Conservation (phyloP, 176 grass and related monocot species). For the Carex cristatella region DNA sequence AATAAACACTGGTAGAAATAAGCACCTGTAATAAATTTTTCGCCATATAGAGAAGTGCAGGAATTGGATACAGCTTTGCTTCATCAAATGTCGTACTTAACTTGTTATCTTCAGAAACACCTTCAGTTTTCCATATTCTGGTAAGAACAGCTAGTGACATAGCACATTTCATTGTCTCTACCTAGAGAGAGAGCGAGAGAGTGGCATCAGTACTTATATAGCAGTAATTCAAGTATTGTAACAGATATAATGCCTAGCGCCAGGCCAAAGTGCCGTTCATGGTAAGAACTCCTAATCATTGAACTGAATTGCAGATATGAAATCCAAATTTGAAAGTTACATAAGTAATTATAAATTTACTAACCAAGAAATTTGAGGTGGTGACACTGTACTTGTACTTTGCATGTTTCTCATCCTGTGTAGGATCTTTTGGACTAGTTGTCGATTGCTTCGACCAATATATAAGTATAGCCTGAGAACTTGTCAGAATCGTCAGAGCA, state of each 20-base stretch:
- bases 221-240: not conserved
- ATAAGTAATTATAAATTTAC: conserved; percentile 19
- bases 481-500: conserved; percentile 84
- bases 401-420: conserved; percentile 49
- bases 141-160: conserved; percentile 58
- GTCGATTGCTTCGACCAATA: conserved; percentile 45
- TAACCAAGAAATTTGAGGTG: conserved; percentile 92
- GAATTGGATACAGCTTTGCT: conserved; percentile 82
- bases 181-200: conserved; percentile 43
- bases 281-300: not conserved
- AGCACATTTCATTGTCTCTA: conserved; percentile 75
- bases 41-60: conserved; percentile 69
- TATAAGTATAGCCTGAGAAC: conserved; percentile 95
- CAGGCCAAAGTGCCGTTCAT: not conserved
- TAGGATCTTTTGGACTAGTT: not conserved
- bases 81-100: conserved; percentile 76
- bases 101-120: conserved; percentile 82
- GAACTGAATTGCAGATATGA: not conserved
- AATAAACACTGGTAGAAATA: conserved; percentile 1
- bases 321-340: not conserved
- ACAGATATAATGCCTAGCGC: not conserved
- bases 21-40: conserved; percentile 91
- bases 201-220: not conserved
- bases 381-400: conserved; percentile 96
- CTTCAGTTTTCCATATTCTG: conserved; percentile 74